Base-by-base conservation (phyloP, 352 stramenopile species). In the Globisporangium perplexum region DNA sequence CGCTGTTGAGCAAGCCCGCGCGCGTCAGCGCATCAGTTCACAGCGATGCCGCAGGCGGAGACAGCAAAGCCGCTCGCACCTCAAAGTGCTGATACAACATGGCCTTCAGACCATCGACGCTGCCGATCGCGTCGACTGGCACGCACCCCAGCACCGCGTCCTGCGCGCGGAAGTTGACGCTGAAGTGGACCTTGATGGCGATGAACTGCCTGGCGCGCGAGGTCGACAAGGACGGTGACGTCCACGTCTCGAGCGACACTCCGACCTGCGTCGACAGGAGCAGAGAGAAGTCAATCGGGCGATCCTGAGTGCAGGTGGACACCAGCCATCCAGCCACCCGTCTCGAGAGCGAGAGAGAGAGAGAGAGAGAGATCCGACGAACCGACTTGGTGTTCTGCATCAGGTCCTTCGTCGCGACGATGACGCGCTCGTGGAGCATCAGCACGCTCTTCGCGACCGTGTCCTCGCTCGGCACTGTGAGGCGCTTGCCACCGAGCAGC, bases 121-220 rank as follows among this genome's bases (percentile, higher is more conserved):
- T 69, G 10, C 66, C 44, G 15, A 62, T 47, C 17, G 77, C 68
- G 26, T 82, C 72, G 4, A 83, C 59, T 4, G 72, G 55, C 18
- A 71, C 72, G 54, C 68, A 84, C 3, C 74, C 80, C 4, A 91
- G 62, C 8, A 73, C 79, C 50, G 87, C 69, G 28, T 84, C 67
- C 57, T 88, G 86, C 0, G 69, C 52, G 33, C 76, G 74, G 39
- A 89, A 92, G 61, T 84, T 88, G 47, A 89, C 66, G 46, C 79
- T 90, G 41, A 89, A 92, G 55, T 92, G 79, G 17, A 84, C 68
- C 48, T 82, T 87, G 22, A 92, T 55, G 7, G 74, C 77, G 28
- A 92, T 59, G 53, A 85, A 86, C 57, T 84, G 74, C 30, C 65
- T 70, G 22, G 65, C 48, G 12, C 66, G 64, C n/a, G 59, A 55